Evolutionary conservation across 345 rosid genomes (phyloP).

Genomic region (Salix exigua): DNA sequence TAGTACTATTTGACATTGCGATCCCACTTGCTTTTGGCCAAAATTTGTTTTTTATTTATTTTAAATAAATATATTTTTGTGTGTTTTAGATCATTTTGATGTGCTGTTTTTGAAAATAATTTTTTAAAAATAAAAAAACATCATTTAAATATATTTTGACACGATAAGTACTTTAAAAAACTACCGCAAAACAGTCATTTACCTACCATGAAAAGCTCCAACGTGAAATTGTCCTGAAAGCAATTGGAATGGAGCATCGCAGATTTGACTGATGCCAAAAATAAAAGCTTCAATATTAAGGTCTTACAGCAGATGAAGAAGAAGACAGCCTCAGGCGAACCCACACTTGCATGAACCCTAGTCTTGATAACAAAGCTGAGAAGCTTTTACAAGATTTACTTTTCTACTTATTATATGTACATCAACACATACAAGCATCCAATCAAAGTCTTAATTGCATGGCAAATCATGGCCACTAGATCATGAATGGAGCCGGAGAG

Average conservation of each 20-base stretch:
- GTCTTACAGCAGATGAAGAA: too few relatives aligned
- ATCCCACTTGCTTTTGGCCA: too few relatives aligned
- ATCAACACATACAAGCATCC: background rate
- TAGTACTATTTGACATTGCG: too few relatives aligned
- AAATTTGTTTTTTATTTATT: too few relatives aligned
- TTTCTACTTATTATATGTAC: background rate
- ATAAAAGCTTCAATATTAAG: background rate
- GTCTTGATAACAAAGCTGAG: background rate
- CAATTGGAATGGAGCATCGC: background rate
- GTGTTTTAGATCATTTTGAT: too few relatives aligned
- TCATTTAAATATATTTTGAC: too few relatives aligned
- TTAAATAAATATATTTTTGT: too few relatives aligned
- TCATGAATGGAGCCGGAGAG: constrained; percentile 59
- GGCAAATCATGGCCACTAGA: constrained; percentile 22
- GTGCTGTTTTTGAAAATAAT: too few relatives aligned
- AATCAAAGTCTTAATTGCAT: background rate
- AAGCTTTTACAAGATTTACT: background rate
- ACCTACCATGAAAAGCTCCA: background rate
- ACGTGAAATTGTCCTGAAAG: too few relatives aligned
- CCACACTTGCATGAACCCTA: background rate
- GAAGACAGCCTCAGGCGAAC: background rate
- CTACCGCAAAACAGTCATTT: too few relatives aligned
- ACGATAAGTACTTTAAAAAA: too few relatives aligned
- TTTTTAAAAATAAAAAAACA: too few relatives aligned
- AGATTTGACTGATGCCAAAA: background rate